These are phyloP conservation scores for Styphnolobium japonicum DNA, from an alignment of 306 rosid species.

Conservation along the genomic window DNA sequence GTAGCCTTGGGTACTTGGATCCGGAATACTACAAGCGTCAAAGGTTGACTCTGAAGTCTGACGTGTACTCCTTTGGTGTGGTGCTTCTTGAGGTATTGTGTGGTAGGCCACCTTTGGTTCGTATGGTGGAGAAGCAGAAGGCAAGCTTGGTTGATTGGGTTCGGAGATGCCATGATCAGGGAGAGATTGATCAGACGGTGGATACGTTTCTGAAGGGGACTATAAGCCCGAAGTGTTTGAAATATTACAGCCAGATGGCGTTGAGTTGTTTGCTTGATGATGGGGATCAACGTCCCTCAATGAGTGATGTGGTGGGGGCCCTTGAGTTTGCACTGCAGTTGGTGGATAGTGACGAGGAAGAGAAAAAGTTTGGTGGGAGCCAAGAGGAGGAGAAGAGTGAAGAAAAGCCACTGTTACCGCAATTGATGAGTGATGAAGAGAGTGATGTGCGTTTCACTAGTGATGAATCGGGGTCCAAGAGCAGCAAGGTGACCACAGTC, in stretches of 20 bases:
- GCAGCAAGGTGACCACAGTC: neutral
- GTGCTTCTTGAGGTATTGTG: neutral
- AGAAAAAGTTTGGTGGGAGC: neutral
- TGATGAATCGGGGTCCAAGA: neutral
- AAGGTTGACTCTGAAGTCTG: slow-evolving; percentile 2
- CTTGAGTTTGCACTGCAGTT: slow-evolving; percentile 13
- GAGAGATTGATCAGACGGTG: neutral
- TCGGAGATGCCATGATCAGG: neutral
- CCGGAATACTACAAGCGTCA: slow-evolving; percentile 29
- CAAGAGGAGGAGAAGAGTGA: neutral
- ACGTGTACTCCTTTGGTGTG: slow-evolving; percentile 25
- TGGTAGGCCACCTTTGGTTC: neutral
- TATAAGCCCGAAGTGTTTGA: neutral
- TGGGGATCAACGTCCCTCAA: slow-evolving; percentile 23
- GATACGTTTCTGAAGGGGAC: neutral
- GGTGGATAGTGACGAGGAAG: neutral
- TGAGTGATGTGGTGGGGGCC: slow-evolving; percentile 14
- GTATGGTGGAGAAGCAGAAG: neutral
- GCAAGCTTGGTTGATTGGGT: slow-evolving; percentile 17
- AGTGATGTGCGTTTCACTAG: neutral
- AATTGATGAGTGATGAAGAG: neutral
- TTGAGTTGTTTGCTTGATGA: slow-evolving; percentile 22
- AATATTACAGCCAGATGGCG: neutral
- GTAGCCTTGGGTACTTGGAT: slow-evolving; percentile 22
- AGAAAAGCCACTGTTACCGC: neutral